Evolutionary conservation across 2,329 filamentous ascomycete genomes (phyloP), one percentile per base, ranked within the genome.

Genomic region (Stagonosporopsis chrysanthemi): DNA sequence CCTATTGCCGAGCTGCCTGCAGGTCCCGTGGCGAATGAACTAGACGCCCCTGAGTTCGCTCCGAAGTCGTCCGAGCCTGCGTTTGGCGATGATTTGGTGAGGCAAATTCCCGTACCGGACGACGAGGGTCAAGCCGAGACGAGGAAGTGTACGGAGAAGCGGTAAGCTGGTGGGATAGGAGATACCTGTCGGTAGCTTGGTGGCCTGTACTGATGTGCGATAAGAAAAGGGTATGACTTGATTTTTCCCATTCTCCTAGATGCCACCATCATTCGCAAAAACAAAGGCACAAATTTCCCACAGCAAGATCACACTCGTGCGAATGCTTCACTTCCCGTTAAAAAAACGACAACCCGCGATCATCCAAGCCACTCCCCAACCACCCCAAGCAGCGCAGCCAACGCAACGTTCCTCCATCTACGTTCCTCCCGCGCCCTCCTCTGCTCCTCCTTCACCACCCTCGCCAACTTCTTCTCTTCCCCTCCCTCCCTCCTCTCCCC

Each of bases 1-100:
- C 47, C 43, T 4, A 35, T 56, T 12, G 52, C 43, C 1, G 56
- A 59, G 23, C 52, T 59, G 19, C 52, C 52, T 23, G 51, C 24
- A 3, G 56, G 35, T 6, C 28, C 47, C 1, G 55, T n/a, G 2
- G 49, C 44, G 1, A 46, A 39, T 4, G 55, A 58, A 36, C 43
- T 56, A 6, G 56, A 51, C 2, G 43, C 56, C n/a, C 42, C 51
- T 1, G 45, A 55, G 2, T 15, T 17, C 4, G 23, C 40, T 2
- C 29, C 24, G 3, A 40, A 44, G 47, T 11, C 23, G 15, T 11
- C 38, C n/a, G 17, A 48, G 9, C 29, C n/a, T 8, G 26, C n/a
- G 8, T 51, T 52, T 23, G 52, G 19, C 9, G n/a, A 31, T 5
- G 51, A 48, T 4, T 15, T 35, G 38, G 29, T 17, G 6, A 51